A percentile compares a stretch with the other conserved stretches of the same genome.
Evolutionary conservation across 331 rosid species (phyloP).

Genomic region (Rosa hybrid): DNA sequence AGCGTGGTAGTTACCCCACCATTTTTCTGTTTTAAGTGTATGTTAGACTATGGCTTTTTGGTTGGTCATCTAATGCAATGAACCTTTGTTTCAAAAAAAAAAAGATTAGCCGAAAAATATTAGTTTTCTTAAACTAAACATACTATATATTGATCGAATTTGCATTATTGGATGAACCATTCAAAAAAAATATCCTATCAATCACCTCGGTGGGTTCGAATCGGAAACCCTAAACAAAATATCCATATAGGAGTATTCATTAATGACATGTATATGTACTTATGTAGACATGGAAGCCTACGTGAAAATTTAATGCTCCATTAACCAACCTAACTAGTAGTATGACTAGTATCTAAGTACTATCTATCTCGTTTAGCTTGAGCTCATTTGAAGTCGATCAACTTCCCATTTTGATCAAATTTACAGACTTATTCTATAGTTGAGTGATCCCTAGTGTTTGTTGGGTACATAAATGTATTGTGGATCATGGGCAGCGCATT

Average conservation of each 20-base stretch:
- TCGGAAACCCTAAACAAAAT: not conserved
- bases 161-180: no score
- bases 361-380: not conserved
- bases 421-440: not conserved
- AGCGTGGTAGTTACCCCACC: no score
- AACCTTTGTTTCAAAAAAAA: no score
- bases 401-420: not conserved
- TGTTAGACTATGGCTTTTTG: no score
- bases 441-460: not conserved
- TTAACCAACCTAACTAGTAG: not conserved
- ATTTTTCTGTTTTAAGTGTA: no score
- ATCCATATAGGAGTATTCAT: not conserved
- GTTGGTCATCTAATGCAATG: no score
- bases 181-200: not conserved
- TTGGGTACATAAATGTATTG: not conserved
- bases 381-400: not conserved
- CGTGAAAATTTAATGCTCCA: not conserved
- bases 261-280: not conserved
- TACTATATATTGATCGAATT: no score
- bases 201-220: not conserved
- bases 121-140: no score
- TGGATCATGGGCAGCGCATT: not conserved
- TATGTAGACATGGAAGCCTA: not conserved
- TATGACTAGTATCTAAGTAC: not conserved
- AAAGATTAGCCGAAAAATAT: no score